phyloP scores from a whole-genome alignment of 176 grass and related monocot genomes.

The sorghum (Sorghum bicolor) region Sorghum_bicolor_NCBIv3 NC_012872.2:4873501-4874000 shows the following conservation, averaged over 20 bases:
- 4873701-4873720: conserved; percentile 9
- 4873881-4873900: conserved; percentile 43
- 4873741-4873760: conserved; percentile 6
- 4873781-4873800: not conserved
- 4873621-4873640: not conserved
- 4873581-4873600: too few species aligned
- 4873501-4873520: too few species aligned
- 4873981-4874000: not conserved
- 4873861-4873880: conserved; percentile 9
- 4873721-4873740: not conserved
- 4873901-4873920: conserved; percentile 28
- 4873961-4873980: conserved; percentile 9
- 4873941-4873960: conserved; percentile 36
- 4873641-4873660: not conserved
- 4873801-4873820: not conserved
- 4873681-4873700: not conserved
- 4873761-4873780: not conserved
- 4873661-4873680: not conserved
- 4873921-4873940: conserved; percentile 42
- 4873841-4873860: not conserved
- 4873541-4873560: too few species aligned
- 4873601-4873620: too few species aligned
- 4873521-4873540: too few species aligned
- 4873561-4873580: too few species aligned
- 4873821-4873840: not conserved